A percentile compares a stretch with the other conserved stretches of the same genome.
These are phyloP conservation scores for Flaveria ramosissima DNA, from an alignment of 129 eudicot genomes.

Conservation along the genomic window DNA sequence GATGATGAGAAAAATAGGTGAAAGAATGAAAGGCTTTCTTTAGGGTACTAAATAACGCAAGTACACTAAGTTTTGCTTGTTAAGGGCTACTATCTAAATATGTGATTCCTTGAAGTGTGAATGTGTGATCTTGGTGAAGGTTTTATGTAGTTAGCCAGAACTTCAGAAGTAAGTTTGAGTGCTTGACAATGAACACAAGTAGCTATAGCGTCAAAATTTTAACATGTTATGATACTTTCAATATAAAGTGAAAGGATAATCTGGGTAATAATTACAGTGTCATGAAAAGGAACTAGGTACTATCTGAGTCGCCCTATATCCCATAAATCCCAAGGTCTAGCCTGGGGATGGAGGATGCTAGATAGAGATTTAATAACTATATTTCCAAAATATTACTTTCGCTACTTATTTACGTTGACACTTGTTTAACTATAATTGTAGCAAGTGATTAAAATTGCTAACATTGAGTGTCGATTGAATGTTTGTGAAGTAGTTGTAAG, in stretches of 20 bases:
- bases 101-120: neutral
- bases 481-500: neutral
- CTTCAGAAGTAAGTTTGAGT: too few species aligned
- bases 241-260: too few species aligned
- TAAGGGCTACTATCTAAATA: neutral
- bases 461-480: neutral
- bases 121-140: neutral
- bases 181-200: too few species aligned
- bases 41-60: neutral
- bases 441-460: conserved; percentile 9
- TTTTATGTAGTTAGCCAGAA: too few species aligned
- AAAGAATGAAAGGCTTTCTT: conserved; percentile 15
- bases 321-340: too few species aligned
- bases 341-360: too few species aligned
- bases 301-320: too few species aligned
- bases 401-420: neutral
- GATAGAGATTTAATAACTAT: too few species aligned
- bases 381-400: neutral
- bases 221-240: too few species aligned
- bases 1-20: conserved; percentile 7
- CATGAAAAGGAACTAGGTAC: too few species aligned
- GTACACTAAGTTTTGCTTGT: neutral
- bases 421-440: conserved; percentile 1
- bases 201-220: too few species aligned
- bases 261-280: too few species aligned